phyloP scores from a whole-genome alignment of 169 alveolate genomes.

The Neospora caninum region DNA sequence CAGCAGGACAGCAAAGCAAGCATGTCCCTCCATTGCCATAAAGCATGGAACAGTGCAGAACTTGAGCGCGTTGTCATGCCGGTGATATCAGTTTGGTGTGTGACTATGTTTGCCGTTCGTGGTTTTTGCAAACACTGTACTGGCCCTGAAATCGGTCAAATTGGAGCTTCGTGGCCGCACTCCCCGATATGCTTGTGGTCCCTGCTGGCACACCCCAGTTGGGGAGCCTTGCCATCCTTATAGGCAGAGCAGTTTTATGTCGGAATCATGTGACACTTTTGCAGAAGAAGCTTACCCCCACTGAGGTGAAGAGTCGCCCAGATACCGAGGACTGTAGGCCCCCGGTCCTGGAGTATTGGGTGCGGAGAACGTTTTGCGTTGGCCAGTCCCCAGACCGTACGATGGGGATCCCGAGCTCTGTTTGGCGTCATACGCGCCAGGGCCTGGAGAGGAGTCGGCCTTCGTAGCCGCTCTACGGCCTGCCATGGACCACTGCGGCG shows the following conservation, averaged over 20 bases:
- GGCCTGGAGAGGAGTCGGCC: constrained; percentile 26
- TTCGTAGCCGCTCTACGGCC: constrained; percentile 1
- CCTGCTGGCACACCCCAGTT: neutral
- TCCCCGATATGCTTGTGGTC: too few species aligned
- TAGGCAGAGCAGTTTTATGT: neutral
- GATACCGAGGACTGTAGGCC: constrained; percentile 27
- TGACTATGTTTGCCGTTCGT: too few species aligned
- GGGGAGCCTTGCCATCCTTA: neutral
- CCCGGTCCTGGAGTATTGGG: constrained; percentile 54
- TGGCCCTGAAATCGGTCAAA: too few species aligned
- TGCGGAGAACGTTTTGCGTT: constrained; percentile 23
- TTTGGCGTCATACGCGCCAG: constrained; percentile 24
- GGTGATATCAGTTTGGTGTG: too few species aligned
- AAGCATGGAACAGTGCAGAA: too few species aligned
- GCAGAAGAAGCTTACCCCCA: constrained; percentile 42
- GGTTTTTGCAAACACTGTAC: too few species aligned
- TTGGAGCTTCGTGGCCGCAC: too few species aligned
- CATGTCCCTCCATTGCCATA: too few species aligned
- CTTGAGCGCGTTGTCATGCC: too few species aligned
- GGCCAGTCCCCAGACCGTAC: constrained; percentile 47
- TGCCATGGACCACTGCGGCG: constrained; percentile 43
- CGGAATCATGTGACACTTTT: neutral
- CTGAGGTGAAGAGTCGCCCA: constrained; percentile 46
- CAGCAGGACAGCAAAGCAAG: too few species aligned
- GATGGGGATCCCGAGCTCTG: constrained; percentile 29